phyloP scores from a whole-genome alignment of 805 yeast species.

The Kodamaea sagamina region DNA sequence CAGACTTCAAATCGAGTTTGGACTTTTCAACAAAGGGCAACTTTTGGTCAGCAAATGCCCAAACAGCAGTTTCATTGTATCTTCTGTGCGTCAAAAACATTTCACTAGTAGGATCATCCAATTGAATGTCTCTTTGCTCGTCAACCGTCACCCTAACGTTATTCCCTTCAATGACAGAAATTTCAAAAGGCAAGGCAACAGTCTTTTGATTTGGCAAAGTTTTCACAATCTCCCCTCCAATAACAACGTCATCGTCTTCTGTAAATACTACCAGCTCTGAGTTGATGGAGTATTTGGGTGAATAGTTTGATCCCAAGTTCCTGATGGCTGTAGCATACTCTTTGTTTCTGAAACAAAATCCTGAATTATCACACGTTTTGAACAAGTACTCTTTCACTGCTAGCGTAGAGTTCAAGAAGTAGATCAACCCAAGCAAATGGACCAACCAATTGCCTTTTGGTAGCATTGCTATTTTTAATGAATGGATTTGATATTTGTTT shows the following conservation, averaged over 20 bases:
- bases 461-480: not conserved
- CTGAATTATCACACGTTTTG: conserved; percentile 76
- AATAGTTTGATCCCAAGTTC: conserved; percentile 4
- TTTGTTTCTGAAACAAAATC: conserved; percentile 82
- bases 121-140: conserved; percentile 48
- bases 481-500: too few species aligned
- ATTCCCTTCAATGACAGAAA: conserved; percentile 58
- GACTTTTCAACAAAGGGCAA: conserved; percentile 16
- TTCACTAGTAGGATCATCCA: conserved; percentile 18
- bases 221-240: conserved; percentile 53
- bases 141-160: conserved; percentile 65
- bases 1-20: conserved; percentile 18
- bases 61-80: conserved; percentile 58
- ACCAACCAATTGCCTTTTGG: conserved; percentile 3
- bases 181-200: conserved; percentile 53
- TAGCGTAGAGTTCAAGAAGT: conserved; percentile 1
- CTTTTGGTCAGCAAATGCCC: conserved; percentile 48
- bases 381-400: conserved; percentile 66
- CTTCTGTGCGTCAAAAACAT: conserved; percentile 44
- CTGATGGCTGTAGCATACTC: conserved; percentile 51
- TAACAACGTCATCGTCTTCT: conserved; percentile 24
- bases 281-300: conserved; percentile 29
- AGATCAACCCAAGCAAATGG: conserved; percentile 3
- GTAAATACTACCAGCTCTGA: conserved; percentile 12
- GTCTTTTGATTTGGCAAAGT: conserved; percentile 19